These are phyloP conservation scores for Coprinopsis sp. DNA, from an alignment of 768 basidiomycete genomes.

Conservation along the genomic window DNA sequence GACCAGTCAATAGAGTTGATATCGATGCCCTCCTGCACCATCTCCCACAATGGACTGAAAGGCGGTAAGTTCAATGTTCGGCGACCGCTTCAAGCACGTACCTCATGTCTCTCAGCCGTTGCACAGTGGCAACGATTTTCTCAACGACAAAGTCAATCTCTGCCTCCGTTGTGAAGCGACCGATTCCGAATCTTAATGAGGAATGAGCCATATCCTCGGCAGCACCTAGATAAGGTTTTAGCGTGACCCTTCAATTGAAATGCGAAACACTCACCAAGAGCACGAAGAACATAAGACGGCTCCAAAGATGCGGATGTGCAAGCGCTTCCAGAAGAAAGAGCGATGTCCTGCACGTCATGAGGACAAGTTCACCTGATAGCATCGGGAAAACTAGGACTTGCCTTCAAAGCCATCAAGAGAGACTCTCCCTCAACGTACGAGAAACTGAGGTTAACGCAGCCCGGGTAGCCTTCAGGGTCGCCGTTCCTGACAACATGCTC, in stretches of 20 bases:
- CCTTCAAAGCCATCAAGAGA: constrained; percentile 96
- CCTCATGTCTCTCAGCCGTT: constrained; percentile 91
- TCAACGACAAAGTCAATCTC: constrained; percentile 93
- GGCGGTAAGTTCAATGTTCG: constrained; percentile 8
- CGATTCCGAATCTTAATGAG: constrained; percentile 94
- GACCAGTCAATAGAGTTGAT: constrained; percentile 94
- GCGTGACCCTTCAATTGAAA: background rate
- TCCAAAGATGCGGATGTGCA: constrained; percentile 98
- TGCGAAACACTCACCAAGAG: constrained; percentile 56
- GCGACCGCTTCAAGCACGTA: constrained; percentile 22
- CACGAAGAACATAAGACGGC: constrained; percentile 96
- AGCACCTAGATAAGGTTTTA: constrained; percentile 50
- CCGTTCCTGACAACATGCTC: constrained; percentile 94
- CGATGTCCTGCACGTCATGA: constrained; percentile 68
- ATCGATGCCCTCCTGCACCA: constrained; percentile 99
- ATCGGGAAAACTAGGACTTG: constrained; percentile 4
- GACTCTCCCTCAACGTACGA: constrained; percentile 97
- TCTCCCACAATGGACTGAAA: constrained; percentile 91
- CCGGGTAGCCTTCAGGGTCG: constrained; percentile 86
- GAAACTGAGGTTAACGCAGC: constrained; percentile 94
- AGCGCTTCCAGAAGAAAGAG: constrained; percentile 95
- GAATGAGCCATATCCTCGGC: constrained; percentile 99
- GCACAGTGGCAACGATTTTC: constrained; percentile 84
- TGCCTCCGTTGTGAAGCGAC: constrained; percentile 95
- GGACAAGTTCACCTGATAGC: background rate